phyloP scores from a whole-genome alignment of 495 filamentous ascomycete species.

The Clavariopsis aquatica region DNA sequence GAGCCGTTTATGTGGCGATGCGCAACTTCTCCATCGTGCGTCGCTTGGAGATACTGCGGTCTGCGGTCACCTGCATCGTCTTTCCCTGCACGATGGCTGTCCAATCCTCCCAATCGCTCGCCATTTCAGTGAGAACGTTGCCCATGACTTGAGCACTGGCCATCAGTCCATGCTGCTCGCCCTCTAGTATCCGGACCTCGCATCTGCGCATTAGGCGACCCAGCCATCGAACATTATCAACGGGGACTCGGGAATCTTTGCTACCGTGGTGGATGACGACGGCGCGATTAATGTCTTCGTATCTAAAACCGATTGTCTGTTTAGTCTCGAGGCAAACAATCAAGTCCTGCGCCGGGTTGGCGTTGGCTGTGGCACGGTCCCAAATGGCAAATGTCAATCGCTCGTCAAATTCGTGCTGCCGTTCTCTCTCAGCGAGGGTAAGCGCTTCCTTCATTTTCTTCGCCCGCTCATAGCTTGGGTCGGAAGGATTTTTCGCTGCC shows the following conservation, averaged over 20 bases:
- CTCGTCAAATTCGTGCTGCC: constrained; percentile 78
- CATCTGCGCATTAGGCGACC: constrained; percentile 77
- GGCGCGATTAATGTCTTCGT: constrained; percentile 87
- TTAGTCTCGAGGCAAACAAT: constrained; percentile 89
- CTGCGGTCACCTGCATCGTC: constrained; percentile 1
- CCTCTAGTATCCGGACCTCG: constrained; percentile 87
- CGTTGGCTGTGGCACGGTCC: constrained; percentile 87
- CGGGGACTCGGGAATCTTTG: constrained; percentile 86
- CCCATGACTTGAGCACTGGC: constrained; percentile 92
- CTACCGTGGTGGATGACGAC: constrained; percentile 94
- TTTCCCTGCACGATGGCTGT: constrained; percentile 33
- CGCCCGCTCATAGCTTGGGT: constrained; percentile 30
- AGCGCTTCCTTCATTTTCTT: constrained; percentile 30
- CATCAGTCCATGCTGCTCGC: constrained; percentile 96
- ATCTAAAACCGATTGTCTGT: constrained; percentile 92
- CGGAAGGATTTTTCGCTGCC: constrained; percentile 26
- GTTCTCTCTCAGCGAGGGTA: constrained; percentile 62
- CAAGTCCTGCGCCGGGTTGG: constrained; percentile 92
- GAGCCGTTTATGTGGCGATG: constrained; percentile 1
- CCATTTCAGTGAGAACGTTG: constrained; percentile 87
- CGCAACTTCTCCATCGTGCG: constrained; percentile 23
- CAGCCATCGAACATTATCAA: constrained; percentile 94
- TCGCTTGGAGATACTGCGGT: constrained; percentile 12
- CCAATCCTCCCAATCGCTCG: constrained; percentile 95
- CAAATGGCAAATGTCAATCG: constrained; percentile 89